Base-by-base conservation (phyloP, 495 filamentous ascomycete species). In the Corynascus novoguineensis region DNA sequence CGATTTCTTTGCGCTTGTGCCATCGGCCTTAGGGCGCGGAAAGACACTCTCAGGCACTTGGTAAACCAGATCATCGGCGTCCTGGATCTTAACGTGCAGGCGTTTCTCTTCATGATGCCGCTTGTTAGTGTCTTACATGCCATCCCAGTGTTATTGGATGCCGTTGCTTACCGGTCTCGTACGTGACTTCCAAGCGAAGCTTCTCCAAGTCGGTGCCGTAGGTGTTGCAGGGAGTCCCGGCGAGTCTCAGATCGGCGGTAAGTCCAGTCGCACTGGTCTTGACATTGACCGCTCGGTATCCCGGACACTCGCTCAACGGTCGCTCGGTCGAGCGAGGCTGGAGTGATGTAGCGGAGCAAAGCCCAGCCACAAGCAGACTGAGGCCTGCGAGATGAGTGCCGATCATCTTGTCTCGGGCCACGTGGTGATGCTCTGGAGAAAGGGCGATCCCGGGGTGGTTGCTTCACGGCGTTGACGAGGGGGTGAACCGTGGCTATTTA, bases 11-110 rank as follows among this genome's bases (percentile, higher is more conserved):
- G 64, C 51, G 29, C 57, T 59, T 42, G 55, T 53, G 1, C 64
- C 63, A 7, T 59, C 25, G 19, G 60, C 50, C 44, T 67, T 57
- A 0, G 89, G 87, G 1, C 88, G 82, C 15, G 86, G 78, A 15
- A 96, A 68, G 17, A 89, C 84, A 4, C 77, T 81, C 21, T 84
- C 79, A 14, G 90, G 89, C 19, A 96, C 82, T 68, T 93, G 87
- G 63, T 92, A 96, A 21, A 88, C 82, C 50, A 81, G 75, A 51
- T 89, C 81, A n/a, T 78, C 82, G 24, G 81, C 73, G 69, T 95
- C 90, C 55, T 86, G 82, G 55, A 96, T 92, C 65, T 87, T 84
- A 60, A 95, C 86, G 69, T 93, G 90, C 10, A 95, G 82, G 17
- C 90, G 86, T 25, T 79, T 76, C 37, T 87, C 88, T 91, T 37